Conservation (phyloP, 805 yeast species). For the Saccharomyces paradoxus region DNA sequence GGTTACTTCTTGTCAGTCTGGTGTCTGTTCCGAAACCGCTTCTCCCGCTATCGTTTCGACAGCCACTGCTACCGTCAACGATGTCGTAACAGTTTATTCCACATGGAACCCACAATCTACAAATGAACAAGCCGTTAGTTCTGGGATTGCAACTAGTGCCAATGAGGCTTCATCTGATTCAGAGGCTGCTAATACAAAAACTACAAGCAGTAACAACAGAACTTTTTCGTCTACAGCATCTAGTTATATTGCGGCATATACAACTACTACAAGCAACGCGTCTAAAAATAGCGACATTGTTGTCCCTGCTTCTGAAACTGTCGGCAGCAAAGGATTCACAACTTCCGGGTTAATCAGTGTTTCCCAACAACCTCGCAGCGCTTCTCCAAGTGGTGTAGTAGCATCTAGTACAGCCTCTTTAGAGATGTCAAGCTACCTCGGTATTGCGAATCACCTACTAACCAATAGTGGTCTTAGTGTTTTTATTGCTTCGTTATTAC, state of each 20-base stretch:
- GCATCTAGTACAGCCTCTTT: conserved; percentile 9
- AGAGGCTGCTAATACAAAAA: conserved; percentile 18
- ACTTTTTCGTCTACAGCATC: conserved; percentile 3
- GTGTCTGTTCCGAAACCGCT: conserved; percentile 22
- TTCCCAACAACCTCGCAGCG: conserved; percentile 4
- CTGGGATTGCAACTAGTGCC: conserved; percentile 15
- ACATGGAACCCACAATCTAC: conserved; percentile 23
- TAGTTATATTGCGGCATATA: conserved; percentile 23
- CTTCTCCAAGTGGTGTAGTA: conserved; percentile 21
- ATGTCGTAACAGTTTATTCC: conserved; percentile 29
- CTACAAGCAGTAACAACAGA: conserved; percentile 19
- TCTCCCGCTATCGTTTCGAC: conserved; percentile 26
- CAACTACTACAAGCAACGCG: conserved; percentile 12
- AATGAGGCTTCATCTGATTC: conserved; percentile 15
- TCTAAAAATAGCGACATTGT: conserved; percentile 13
- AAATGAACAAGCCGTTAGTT: conserved; percentile 11
- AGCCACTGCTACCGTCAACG: conserved; percentile 26
- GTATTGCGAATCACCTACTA: conserved; percentile 8
- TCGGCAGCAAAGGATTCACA: conserved; percentile 12
- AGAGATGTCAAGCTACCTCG: conserved; percentile 12
- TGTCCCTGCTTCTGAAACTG: conserved; percentile 20
- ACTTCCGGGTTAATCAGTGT: conserved; percentile 6
- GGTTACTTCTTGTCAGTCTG: conserved; percentile 25
- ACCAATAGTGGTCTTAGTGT: conserved; percentile 10
- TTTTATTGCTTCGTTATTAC: conserved; percentile 9